Base-by-base conservation (phyloP, 495 filamentous ascomycete species). In the Sporormia fimetaria region DNA sequence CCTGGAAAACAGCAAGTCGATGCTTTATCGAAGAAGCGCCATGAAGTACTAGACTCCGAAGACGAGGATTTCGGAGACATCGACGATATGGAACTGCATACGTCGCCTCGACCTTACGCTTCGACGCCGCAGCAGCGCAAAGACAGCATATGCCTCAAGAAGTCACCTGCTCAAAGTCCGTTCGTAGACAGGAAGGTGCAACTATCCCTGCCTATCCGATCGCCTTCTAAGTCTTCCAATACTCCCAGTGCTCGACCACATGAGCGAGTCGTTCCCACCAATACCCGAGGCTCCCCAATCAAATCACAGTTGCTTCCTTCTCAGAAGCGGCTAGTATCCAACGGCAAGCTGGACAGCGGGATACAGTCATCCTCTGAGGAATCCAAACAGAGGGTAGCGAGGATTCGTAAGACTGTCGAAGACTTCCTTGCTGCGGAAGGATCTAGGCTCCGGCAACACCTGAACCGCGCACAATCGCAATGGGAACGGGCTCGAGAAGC, bases 1-100 rank as follows among this genome's bases (percentile, higher is more conserved):
- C 37, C n/a, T n/a, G 17, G 15, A 32, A 27, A 28, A 28, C 29
- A 7, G 17, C 40, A 15, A 34, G 22, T 21, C 25, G 28, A 17
- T n/a, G n/a, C n/a, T n/a, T n/a, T n/a, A n/a, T n/a, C n/a, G n/a
- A 45, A 35, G 30, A 6, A n/a, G 7, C 36, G 42, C 5, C 21
- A 33, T 10, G 27, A 27, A 2, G 38, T 52, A 3, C 9, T 26
- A 6, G 51, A 54, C 32, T 54, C 51, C 5, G 49, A 53, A 23
- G 40, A 49, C 5, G 49, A 49, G 3, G 44, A 47, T 1, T 33
- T 40, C 18, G 41, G 43, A 9, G 40, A 40, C 15, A 27, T 37
- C 7, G 51, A 41, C 14, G 40, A 34, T 11, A n/a, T 43, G 27
- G 43, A 49, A 40, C 15, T 26, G 4, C 37, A 40, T 17, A 23